Evolutionary conservation across 1,139 yeast genomes (phyloP).

Genomic region (Martiniozyma asiatica): DNA sequence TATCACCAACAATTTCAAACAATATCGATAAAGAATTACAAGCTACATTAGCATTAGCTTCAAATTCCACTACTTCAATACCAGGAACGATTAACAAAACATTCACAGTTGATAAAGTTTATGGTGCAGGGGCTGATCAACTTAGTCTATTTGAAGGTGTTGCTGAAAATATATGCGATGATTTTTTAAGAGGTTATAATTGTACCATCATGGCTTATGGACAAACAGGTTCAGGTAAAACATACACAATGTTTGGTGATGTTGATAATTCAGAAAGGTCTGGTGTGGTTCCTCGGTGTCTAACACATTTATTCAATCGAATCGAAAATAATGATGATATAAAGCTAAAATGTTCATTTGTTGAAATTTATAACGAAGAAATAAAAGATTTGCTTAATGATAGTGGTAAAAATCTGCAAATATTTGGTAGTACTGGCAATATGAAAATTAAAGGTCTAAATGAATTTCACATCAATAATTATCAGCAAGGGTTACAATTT

Average conservation of each 20-base stretch:
- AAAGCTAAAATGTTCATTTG: conserved; percentile 51
- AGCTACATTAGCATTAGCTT: no score
- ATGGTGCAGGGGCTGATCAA: conserved; percentile 65
- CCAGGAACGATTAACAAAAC: conserved; percentile 28
- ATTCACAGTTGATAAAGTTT: conserved; percentile 61
- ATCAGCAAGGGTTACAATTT: conserved; percentile 41
- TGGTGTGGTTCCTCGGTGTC: conserved; percentile 60
- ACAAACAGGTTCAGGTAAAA: conserved; percentile 84
- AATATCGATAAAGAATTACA: no score
- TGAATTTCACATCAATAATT: conserved; percentile 39
- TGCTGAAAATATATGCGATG: conserved; percentile 55
- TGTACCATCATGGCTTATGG: conserved; percentile 82
- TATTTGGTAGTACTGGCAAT: conserved; percentile 34
- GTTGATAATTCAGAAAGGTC: conserved; percentile 27
- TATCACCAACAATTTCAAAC: no score
- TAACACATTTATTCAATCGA: conserved; percentile 38
- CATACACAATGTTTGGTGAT: conserved; percentile 81
- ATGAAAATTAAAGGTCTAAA: conserved; percentile 32
- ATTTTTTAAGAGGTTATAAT: conserved; percentile 58
- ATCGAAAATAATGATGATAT: conserved; percentile 13
- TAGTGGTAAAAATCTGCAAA: conserved; percentile 34
- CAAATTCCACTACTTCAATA: no score
- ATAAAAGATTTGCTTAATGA: conserved; percentile 46
- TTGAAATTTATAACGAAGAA: conserved; percentile 67
- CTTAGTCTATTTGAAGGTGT: conserved; percentile 42